Conservation (phyloP, 768 basidiomycete species). For the Daedaleopsis sinensis region DNA sequence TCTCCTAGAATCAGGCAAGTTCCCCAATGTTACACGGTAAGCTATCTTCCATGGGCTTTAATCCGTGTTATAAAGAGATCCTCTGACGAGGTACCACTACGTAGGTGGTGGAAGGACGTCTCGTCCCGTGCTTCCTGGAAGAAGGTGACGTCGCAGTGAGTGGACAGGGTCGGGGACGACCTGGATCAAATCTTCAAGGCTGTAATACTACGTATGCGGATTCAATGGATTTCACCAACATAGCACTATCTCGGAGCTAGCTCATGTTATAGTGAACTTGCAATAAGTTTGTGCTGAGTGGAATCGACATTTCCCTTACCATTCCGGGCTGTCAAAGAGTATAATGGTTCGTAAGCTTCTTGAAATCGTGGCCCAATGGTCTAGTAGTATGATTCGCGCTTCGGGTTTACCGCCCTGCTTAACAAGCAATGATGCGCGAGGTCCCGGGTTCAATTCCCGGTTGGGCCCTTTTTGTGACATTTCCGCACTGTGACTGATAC, state of each 20-base stretch:
- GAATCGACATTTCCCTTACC: too few relatives aligned
- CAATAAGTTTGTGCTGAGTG: too few relatives aligned
- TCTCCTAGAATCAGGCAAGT: slow-evolving; percentile 31
- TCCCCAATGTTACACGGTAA: slow-evolving; percentile 49
- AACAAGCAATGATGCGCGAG: background rate
- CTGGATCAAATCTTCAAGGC: too few relatives aligned
- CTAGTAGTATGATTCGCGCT: slow-evolving; percentile 11
- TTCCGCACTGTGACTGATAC: too few relatives aligned
- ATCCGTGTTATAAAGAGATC: background rate
- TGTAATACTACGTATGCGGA: too few relatives aligned
- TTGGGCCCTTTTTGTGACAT: slow-evolving; percentile 12
- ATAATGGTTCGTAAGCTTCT: too few relatives aligned
- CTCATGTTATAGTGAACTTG: too few relatives aligned
- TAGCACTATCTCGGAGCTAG: too few relatives aligned
- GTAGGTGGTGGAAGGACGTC: slow-evolving; percentile 57
- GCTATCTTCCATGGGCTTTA: background rate
- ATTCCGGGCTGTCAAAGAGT: too few relatives aligned
- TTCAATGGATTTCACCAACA: too few relatives aligned
- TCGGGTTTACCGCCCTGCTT: background rate
- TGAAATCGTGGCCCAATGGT: slow-evolving; percentile 10
- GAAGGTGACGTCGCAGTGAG: background rate
- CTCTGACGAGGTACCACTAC: background rate
- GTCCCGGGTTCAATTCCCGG: slow-evolving; percentile 10
- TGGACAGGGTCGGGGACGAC: too few relatives aligned
- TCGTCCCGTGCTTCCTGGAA: slow-evolving; percentile 48